Evolutionary conservation across 1,284 basidiomycete species (phyloP).

Genomic region (Leccinum glutinopallens): DNA sequence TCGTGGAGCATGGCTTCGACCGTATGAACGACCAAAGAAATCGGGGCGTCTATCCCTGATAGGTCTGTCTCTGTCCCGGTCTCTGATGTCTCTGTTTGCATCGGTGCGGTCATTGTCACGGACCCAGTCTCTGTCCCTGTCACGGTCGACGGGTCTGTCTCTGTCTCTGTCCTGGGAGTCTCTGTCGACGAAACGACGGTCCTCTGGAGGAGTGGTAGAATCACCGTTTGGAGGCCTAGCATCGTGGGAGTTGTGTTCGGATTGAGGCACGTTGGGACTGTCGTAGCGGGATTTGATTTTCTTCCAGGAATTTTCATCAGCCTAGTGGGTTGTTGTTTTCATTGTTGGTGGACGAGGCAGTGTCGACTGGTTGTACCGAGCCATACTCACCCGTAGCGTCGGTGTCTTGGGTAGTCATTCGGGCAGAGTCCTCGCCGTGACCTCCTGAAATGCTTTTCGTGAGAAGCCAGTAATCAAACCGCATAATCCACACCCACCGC

Average conservation of each 20-base stretch:
- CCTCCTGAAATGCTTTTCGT: slow-evolving; percentile 1
- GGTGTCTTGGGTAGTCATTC: slow-evolving; percentile 5
- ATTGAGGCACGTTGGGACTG: slow-evolving; percentile 10
- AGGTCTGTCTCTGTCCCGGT: slow-evolving; percentile 39
- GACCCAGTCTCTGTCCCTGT: slow-evolving; percentile 34
- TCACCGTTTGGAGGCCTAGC: slow-evolving; percentile 13
- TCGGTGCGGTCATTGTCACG: slow-evolving; percentile 34
- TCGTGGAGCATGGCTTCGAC: slow-evolving; percentile 41
- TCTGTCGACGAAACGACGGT: no score
- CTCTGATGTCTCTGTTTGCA: slow-evolving; percentile 34
- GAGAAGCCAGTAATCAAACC: slow-evolving; percentile 3
- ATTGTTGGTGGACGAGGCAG: background rate
- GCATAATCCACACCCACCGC: slow-evolving; percentile 8
- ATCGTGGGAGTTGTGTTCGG: background rate
- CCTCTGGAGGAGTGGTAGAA: background rate
- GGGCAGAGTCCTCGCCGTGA: slow-evolving; percentile 16
- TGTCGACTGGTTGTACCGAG: slow-evolving; percentile 18
- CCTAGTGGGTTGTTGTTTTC: slow-evolving; percentile 10
- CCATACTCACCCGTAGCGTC: slow-evolving; percentile 30
- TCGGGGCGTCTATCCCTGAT: slow-evolving; percentile 38
- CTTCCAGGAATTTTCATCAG: no score
- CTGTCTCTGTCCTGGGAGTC: background rate
- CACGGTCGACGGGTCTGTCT: background rate
- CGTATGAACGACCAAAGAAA: slow-evolving; percentile 40
- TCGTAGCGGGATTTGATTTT: slow-evolving; percentile 21